Base-by-base conservation (phyloP, 306 rosid genomes). In the Astragalus membranaceus region DNA sequence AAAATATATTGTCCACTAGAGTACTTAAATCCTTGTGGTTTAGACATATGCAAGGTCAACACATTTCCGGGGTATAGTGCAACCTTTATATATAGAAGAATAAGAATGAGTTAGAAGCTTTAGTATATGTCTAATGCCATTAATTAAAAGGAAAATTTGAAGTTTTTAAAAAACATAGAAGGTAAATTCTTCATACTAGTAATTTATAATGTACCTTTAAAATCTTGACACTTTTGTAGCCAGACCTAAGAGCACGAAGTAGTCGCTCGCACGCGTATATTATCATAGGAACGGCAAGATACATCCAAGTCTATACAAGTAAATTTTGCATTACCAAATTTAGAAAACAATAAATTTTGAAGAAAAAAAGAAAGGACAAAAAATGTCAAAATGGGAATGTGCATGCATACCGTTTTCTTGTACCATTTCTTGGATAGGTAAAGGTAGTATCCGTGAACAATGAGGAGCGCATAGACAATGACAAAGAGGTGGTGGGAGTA, bases 31-130 rank as follows among this genome's bases (percentile, higher is more conserved):
- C 97, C 96, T 11, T 90, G 90, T 52, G 98, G 98, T 73, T 83
- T 90, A 9, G 96, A 88, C 86, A 90, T 56, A 13, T 88, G 95
- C 76, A 90, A 64, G 41, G 98, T 88, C 80, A 94, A 80, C 0
- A 94, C 97, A 74, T 94, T 94, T 76, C 98, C 97, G 0, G 98
- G 96, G 78, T 94, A 94, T 64, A 91, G 89, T 29, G 98, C 95
- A 65, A 94, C 97, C 98, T 88, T 77, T 60, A 20, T 2, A 20
- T 2, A 32, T 33, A n/a, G 13, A 43, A 53, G 10, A 1, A 8
- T 33, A 14, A 52, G 56, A 50, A 8, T 1, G 10, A 4, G 13
- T 72, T 42, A 35, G 23, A 71, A 43, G 3, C 5, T 58, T 41
- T 9, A 56, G n/a, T 46, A 10, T 43, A 44, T 58, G 41, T 39